A percentile compares a stretch with the other conserved stretches of the same genome.
Conservation (phyloP, 1,284 basidiomycete genomes). For the Cryptococcus deneoformans region DNA sequence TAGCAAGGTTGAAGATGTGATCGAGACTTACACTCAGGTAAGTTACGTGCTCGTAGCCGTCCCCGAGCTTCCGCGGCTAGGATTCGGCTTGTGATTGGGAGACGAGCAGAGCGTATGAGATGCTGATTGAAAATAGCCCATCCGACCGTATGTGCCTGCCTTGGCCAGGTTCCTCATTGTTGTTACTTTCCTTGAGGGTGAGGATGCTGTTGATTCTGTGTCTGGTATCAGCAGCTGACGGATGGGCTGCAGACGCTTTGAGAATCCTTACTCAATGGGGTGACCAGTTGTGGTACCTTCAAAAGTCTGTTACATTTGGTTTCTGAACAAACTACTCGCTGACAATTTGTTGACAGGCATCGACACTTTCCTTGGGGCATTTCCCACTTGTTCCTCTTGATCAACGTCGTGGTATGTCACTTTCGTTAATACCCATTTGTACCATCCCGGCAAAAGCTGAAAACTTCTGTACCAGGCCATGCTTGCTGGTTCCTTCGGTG, state of each 20-base stretch:
- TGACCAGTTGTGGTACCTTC: slow-evolving; percentile 96
- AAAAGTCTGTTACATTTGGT: slow-evolving; percentile 61
- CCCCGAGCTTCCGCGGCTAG: no score
- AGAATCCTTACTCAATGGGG: slow-evolving; percentile 91
- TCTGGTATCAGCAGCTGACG: not conserved
- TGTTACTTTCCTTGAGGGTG: slow-evolving; percentile 91
- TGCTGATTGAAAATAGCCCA: slow-evolving; percentile 53
- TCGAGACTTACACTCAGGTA: slow-evolving; percentile 84
- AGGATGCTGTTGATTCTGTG: slow-evolving; percentile 4
- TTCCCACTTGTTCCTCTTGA: slow-evolving; percentile 84
- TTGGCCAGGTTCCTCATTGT: slow-evolving; percentile 97
- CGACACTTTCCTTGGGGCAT: slow-evolving; percentile 93
- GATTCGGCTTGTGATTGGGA: no score
- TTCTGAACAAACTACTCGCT: slow-evolving; percentile 8
- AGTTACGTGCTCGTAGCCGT: slow-evolving; percentile 3
- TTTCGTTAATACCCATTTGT: not conserved
- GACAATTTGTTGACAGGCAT: slow-evolving; percentile 59
- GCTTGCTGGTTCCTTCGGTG: slow-evolving; percentile 78
- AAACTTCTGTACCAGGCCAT: slow-evolving; percentile 63
- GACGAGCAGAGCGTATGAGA: no score
- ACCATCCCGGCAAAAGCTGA: not conserved
- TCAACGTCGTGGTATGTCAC: slow-evolving; percentile 83
- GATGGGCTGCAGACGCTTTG: slow-evolving; percentile 60
- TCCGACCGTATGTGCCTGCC: slow-evolving; percentile 91
- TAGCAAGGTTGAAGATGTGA: slow-evolving; percentile 81